Evolutionary conservation across 371 early-diverging fungal genomes (phyloP).

Genomic region (Syncephalastrum contaminatum): DNA sequence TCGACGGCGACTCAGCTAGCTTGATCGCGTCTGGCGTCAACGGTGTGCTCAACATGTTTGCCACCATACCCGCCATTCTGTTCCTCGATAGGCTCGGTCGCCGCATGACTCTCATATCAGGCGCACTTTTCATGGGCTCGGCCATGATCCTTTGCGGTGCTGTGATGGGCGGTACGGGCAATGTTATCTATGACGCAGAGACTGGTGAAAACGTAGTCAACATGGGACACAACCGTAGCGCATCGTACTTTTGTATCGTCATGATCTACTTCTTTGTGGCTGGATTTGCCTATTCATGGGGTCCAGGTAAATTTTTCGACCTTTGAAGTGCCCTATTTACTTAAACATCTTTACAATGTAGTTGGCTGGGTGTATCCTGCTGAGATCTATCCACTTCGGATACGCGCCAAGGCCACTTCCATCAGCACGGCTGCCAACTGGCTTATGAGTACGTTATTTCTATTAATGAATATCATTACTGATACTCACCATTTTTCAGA

Average conservation of each 20-base stretch:
- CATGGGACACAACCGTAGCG: conserved; percentile 33
- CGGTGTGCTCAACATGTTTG: conserved; percentile 69
- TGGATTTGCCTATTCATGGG: conserved; percentile 54
- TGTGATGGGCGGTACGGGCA: conserved; percentile 38
- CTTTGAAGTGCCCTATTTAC: background rate
- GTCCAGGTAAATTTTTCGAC: conserved; percentile 20
- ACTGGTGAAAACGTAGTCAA: conserved; percentile 21
- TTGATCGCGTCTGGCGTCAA: conserved; percentile 77
- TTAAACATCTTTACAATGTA: conserved; percentile 17
- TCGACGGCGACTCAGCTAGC: conserved; percentile 42
- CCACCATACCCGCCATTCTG: conserved; percentile 75
- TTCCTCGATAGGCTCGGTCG: conserved; percentile 52
- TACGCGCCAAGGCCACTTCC: conserved; percentile 52
- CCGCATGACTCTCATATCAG: conserved; percentile 41
- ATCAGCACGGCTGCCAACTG: conserved; percentile 70
- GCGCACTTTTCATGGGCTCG: conserved; percentile 42
- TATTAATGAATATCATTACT: conserved; percentile 19
- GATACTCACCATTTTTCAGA: conserved; percentile 6
- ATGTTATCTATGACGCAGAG: conserved; percentile 10
- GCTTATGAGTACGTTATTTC: conserved; percentile 23
- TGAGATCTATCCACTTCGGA: conserved; percentile 60
- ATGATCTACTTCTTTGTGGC: conserved; percentile 53
- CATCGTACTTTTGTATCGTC: conserved; percentile 50
- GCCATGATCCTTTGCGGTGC: conserved; percentile 47
- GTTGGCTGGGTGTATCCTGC: conserved; percentile 61